A percentile compares a stretch with the other conserved stretches of the same genome.
Conservation (phyloP, 2,329 filamentous ascomycete genomes). For the Pseudomassariella vexata region DNA sequence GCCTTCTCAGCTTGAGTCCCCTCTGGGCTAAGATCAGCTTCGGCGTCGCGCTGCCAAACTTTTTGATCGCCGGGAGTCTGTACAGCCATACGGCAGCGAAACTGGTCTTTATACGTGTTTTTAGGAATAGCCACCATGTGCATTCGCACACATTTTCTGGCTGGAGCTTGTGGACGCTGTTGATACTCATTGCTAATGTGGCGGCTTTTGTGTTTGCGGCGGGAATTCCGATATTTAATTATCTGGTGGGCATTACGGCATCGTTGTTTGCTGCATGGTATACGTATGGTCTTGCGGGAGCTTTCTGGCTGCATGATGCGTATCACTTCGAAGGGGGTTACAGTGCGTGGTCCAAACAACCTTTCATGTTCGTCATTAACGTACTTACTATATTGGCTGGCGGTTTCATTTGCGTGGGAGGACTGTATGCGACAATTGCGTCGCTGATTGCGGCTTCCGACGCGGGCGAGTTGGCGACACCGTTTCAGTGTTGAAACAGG, state of each 20-base stretch:
- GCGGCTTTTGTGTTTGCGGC: slow-evolving; percentile 36
- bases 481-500: slow-evolving; percentile 18
- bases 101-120: slow-evolving; percentile 43
- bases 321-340: slow-evolving; percentile 36
- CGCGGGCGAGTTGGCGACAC: slow-evolving; percentile 16
- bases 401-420: slow-evolving; percentile 41
- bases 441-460: slow-evolving; percentile 16
- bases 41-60: slow-evolving; percentile 43
- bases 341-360: slow-evolving; percentile 29
- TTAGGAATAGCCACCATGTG: slow-evolving; percentile 37
- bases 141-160: slow-evolving; percentile 39
- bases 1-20: slow-evolving; percentile 38
- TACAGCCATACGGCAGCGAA: slow-evolving; percentile 47
- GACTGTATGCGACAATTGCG: slow-evolving; percentile 42
- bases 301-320: slow-evolving; percentile 45
- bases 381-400: slow-evolving; percentile 36
- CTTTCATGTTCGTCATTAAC: slow-evolving; percentile 31
- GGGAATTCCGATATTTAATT: slow-evolving; percentile 48
- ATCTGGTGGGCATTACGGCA: slow-evolving; percentile 44
- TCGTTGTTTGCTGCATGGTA: slow-evolving; percentile 48
- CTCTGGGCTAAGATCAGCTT: slow-evolving; percentile 45
- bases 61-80: slow-evolving; percentile 42
- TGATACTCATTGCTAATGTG: slow-evolving; percentile 39
- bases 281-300: slow-evolving; percentile 45
- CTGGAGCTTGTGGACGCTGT: slow-evolving; percentile 39